Percentiles rank a stretch among this genome's conserved stretches.
Conservation (phyloP, 768 basidiomycete genomes). For the Phanerochaete carnosa region DNA sequence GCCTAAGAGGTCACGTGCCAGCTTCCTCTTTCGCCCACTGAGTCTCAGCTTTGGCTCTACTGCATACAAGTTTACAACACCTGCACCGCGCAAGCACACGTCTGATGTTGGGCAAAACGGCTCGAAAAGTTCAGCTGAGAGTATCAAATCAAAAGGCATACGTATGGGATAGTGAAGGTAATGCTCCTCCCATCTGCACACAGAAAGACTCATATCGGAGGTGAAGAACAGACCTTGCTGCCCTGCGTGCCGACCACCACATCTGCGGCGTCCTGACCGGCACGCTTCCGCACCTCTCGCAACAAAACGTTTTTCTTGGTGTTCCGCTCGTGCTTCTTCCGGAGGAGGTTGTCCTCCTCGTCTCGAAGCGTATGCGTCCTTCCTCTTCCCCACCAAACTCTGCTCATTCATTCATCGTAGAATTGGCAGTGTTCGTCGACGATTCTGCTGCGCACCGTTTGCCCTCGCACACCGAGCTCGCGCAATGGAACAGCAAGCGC, state of each 20-base stretch:
- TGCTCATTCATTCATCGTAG: conserved; percentile 35
- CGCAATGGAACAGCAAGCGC: conserved; percentile 51
- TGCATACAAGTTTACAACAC: no score
- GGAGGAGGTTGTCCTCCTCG: conserved; percentile 88
- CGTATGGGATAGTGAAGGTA: conserved; percentile 88
- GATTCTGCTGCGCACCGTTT: conserved; percentile 56
- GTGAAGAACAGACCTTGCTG: conserved; percentile 64
- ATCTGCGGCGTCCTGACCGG: conserved; percentile 86
- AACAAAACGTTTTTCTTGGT: conserved; percentile 96
- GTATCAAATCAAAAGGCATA: conserved; percentile 79
- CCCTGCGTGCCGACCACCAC: conserved; percentile 72
- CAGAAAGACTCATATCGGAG: neutral
- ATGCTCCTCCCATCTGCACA: conserved; percentile 7
- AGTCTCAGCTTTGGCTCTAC: no score
- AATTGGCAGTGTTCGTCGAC: conserved; percentile 73
- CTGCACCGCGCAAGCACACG: neutral
- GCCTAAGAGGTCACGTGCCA: neutral
- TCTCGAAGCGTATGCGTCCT: conserved; percentile 65
- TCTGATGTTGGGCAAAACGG: neutral
- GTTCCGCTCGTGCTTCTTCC: conserved; percentile 85
- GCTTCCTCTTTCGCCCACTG: no score
- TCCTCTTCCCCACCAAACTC: neutral
- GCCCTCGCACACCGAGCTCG: conserved; percentile 45
- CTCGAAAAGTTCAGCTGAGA: conserved; percentile 37
- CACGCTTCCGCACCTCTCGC: conserved; percentile 90